A percentile compares a stretch with the other conserved stretches of the same genome.
Conservation (phyloP, 1,139 yeast genomes). For the Debaryomycetaceae sp. region DNA sequence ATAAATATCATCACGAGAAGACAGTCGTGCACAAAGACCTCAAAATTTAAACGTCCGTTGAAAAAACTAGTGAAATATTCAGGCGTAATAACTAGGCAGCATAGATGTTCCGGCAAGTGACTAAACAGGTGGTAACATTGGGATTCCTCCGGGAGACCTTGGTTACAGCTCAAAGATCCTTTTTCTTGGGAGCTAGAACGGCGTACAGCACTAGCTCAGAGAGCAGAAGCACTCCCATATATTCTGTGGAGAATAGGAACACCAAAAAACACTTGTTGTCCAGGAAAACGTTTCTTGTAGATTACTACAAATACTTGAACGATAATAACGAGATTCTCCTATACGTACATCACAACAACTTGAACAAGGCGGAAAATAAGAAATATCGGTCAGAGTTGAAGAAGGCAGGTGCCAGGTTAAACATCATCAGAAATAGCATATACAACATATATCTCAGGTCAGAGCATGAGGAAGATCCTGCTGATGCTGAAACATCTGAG, state of each 20-base stretch:
- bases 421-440: conserved; percentile 63
- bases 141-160: background rate
- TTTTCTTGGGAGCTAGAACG: conserved; percentile 1
- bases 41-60: background rate
- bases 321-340: conserved; percentile 66
- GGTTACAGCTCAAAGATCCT: background rate
- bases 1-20: background rate
- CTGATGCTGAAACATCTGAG: conserved; percentile 51
- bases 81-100: background rate
- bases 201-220: conserved; percentile 4
- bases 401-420: conserved; percentile 62
- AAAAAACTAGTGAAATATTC: background rate
- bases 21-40: background rate
- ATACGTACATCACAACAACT: conserved; percentile 80
- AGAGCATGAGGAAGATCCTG: conserved; percentile 69
- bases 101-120: background rate
- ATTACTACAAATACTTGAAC: conserved; percentile 69
- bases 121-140: background rate
- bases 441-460: conserved; percentile 77
- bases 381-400: conserved; percentile 58
- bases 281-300: conserved; percentile 82
- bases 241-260: conserved; percentile 21
- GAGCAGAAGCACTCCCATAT: conserved; percentile 4
- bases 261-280: conserved; percentile 54
- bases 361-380: conserved; percentile 65